These are phyloP conservation scores for Endothia cerciana DNA, from an alignment of 2,329 filamentous ascomycete genomes.

Conservation along the genomic window DNA sequence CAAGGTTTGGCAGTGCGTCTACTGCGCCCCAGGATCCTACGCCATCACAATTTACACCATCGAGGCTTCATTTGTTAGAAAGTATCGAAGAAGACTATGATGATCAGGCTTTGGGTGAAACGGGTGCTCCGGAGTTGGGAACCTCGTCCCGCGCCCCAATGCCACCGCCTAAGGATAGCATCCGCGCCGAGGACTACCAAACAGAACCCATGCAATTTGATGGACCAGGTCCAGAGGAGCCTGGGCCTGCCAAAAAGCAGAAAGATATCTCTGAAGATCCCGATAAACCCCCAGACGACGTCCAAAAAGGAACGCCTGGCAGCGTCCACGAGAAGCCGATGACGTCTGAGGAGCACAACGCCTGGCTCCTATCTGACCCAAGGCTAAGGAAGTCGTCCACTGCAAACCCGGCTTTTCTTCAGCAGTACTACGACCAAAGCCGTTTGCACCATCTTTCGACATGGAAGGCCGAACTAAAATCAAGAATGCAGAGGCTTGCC, in stretches of 20 bases:
- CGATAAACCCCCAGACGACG: conserved; percentile 13
- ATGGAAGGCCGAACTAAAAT: conserved; percentile 95
- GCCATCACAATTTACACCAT: conserved; percentile 29
- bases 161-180: not conserved
- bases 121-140: not conserved
- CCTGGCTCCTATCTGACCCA: conserved; percentile 80
- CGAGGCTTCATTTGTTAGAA: conserved; percentile 31
- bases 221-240: not conserved
- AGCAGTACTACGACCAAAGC: conserved; percentile 94
- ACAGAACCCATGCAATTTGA: conserved; percentile 1
- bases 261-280: not conserved
- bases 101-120: conserved; percentile 26
- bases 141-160: conserved; percentile 5
- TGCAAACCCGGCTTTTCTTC: conserved; percentile 89
- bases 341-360: conserved; percentile 93
- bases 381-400: conserved; percentile 86
- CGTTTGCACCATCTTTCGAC: conserved; percentile 92
- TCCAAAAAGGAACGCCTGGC: not conserved
- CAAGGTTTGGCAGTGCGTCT: conserved; percentile 33
- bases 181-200: not conserved
- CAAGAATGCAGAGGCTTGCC: conserved; percentile 80
- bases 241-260: not conserved
- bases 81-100: conserved; percentile 48
- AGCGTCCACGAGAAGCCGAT: conserved; percentile 42
- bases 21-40: conserved; percentile 14